Evolutionary conservation across 2,329 filamentous ascomycete genomes (phyloP).

Genomic region (Stachybotrys chartarum): DNA sequence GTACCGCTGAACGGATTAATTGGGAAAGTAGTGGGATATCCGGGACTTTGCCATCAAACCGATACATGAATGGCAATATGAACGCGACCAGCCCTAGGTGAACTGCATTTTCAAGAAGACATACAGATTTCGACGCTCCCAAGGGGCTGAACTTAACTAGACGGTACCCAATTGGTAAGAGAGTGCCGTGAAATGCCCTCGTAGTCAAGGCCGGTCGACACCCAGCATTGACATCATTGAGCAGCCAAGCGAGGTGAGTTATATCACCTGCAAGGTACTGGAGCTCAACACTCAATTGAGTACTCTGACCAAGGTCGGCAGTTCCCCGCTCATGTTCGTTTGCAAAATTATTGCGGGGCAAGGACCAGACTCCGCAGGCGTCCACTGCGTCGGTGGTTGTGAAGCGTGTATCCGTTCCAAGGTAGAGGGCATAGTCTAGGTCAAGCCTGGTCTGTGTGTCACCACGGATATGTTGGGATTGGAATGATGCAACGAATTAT

Average conservation of each 20-base stretch:
- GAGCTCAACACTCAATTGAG: background rate
- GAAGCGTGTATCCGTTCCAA: slow-evolving; percentile 1
- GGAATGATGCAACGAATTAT: too few species aligned
- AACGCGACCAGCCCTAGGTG: background rate
- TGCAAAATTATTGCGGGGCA: background rate
- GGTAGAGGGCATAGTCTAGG: slow-evolving; percentile 4
- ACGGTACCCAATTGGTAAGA: too few species aligned
- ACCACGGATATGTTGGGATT: too few species aligned
- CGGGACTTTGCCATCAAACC: background rate
- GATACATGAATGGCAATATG: background rate
- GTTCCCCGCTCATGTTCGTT: background rate
- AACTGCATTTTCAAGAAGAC: background rate
- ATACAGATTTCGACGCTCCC: too few species aligned
- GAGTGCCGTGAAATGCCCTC: too few species aligned
- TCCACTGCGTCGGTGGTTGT: too few species aligned
- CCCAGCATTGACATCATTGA: slow-evolving; percentile 1
- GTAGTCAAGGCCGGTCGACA: too few species aligned
- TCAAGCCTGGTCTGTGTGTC: slow-evolving; percentile 2
- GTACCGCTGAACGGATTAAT: background rate
- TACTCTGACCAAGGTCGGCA: background rate
- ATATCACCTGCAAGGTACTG: slow-evolving; percentile 3
- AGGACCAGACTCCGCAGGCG: background rate
- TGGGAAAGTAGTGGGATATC: background rate
- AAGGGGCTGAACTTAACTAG: too few species aligned
- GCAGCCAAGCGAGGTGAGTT: background rate